phyloP scores from a whole-genome alignment of 2,329 filamentous ascomycete genomes.

The Pestalotiopsis sp. region DNA sequence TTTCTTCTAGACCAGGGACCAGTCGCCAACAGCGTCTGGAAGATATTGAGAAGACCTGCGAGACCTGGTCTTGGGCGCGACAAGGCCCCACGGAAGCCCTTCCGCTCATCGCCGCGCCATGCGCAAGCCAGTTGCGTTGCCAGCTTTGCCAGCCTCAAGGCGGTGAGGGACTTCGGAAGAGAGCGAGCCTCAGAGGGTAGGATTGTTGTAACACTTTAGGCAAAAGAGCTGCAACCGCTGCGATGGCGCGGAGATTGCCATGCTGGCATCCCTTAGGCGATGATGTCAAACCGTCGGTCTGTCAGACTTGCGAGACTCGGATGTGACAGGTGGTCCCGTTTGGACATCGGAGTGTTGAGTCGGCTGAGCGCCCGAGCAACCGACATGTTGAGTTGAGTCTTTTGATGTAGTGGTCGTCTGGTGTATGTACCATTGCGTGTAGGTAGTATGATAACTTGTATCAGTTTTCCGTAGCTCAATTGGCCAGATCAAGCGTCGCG shows the following conservation, averaged over 20 bases:
- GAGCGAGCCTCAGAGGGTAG: background rate
- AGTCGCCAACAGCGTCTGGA: background rate
- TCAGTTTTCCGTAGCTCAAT: background rate
- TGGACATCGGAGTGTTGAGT: background rate
- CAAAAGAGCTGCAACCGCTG: conserved; percentile 5
- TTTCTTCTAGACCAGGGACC: conserved; percentile 7
- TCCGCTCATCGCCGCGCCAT: background rate
- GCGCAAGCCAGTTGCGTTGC: background rate
- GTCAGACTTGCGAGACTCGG: background rate
- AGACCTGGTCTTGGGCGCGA: background rate
- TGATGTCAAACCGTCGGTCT: conserved; percentile 13
- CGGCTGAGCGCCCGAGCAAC: background rate
- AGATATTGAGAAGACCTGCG: background rate
- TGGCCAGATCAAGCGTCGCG: background rate
- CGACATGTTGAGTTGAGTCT: background rate
- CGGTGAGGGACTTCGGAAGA: conserved; percentile 4
- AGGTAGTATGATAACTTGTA: too few species aligned
- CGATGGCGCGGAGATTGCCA: background rate
- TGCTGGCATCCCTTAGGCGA: background rate
- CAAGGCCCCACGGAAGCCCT: background rate
- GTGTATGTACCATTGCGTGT: background rate
- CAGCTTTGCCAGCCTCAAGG: background rate
- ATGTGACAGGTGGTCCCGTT: background rate
- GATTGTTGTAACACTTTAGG: conserved; percentile 13
- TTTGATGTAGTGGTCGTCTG: background rate